Conservation (phyloP, 139 green algal species). For the Astrephomene gubernaculifera region DNA sequence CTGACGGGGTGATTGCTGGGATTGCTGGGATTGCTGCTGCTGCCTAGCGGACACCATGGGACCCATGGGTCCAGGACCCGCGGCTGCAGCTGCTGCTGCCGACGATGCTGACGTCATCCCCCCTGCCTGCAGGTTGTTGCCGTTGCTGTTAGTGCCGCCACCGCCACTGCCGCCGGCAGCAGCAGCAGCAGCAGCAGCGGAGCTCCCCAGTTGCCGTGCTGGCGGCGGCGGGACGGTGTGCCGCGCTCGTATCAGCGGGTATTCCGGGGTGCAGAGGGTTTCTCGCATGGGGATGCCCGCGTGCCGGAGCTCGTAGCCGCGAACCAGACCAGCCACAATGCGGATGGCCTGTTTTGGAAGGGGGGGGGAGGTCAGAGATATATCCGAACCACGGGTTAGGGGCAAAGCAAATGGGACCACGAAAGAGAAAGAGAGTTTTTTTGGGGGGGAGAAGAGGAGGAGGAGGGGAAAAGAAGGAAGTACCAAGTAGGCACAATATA, state of each 20-base stretch:
- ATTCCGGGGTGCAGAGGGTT: conserved; percentile 12
- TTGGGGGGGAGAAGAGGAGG: no score
- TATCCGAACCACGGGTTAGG: no score
- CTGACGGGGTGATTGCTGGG: neutral
- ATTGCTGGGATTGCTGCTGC: neutral
- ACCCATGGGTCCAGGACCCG: neutral
- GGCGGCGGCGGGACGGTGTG: no score
- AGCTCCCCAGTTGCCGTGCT: no score
- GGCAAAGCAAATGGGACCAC: no score
- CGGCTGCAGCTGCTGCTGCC: neutral
- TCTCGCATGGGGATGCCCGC: neutral
- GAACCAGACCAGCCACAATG: neutral
- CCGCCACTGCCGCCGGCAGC: neutral
- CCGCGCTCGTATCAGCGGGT: neutral
- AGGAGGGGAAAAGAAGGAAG: no score
- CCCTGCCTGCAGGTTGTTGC: neutral
- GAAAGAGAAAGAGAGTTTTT: no score
- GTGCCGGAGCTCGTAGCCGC: conserved; percentile 21
- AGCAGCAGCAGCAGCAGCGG: neutral
- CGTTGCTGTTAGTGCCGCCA: neutral
- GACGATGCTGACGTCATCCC: no score
- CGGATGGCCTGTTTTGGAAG: conserved; percentile 9
- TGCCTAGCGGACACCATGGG: neutral
- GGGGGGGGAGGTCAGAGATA: neutral
- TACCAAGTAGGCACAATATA: no score